phyloP scores from a whole-genome alignment of 768 basidiomycete genomes.

The Serendipita sp. region DNA sequence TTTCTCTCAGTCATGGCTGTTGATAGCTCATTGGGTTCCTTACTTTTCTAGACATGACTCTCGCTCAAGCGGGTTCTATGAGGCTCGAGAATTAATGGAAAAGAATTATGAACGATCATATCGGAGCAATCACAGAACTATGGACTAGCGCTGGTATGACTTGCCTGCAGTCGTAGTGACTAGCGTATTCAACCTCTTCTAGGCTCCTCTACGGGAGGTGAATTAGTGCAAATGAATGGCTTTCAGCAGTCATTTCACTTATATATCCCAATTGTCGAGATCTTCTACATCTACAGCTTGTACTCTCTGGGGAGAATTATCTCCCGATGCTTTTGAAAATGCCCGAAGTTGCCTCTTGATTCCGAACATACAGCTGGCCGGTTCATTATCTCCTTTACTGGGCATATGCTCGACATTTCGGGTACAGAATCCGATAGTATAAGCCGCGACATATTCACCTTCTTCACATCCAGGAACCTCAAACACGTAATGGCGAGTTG shows the following conservation, averaged over 20 bases:
- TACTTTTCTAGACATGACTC: too few species aligned
- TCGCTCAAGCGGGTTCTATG: too few species aligned
- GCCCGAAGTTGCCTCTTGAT: not conserved
- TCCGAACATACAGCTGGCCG: not conserved
- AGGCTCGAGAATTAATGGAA: too few species aligned
- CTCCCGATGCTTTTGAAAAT: not conserved
- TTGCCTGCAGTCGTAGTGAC: too few species aligned
- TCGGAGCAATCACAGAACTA: too few species aligned
- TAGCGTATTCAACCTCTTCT: too few species aligned
- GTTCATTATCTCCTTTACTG: not conserved
- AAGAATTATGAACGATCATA: too few species aligned
- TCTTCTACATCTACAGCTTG: not conserved
- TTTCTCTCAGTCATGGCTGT: too few species aligned
- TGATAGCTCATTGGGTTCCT: too few species aligned
- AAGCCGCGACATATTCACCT: not conserved
- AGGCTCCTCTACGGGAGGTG: too few species aligned
- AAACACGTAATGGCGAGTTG: not conserved
- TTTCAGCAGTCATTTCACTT: not conserved
- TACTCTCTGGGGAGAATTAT: not conserved
- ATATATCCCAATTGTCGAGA: constrained; percentile 5
- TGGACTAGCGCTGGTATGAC: too few species aligned
- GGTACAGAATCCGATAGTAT: not conserved
- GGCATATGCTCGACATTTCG: not conserved
- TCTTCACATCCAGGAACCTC: not conserved
- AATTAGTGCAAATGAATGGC: too few species aligned